Conservation (phyloP, 305 asterid genomes). For the Solanum hybrid region DNA sequence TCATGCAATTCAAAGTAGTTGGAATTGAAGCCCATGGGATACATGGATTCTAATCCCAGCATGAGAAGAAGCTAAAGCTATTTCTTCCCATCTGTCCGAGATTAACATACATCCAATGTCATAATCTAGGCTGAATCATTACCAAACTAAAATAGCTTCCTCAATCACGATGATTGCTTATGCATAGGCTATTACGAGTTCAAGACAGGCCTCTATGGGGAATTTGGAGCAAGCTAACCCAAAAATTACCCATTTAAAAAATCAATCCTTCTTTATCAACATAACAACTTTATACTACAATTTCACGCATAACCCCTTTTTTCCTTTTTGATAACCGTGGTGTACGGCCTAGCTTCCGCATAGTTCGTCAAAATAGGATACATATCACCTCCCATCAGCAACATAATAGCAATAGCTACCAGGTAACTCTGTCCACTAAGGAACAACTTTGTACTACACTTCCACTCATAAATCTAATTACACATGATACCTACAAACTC, state of each 20-base stretch:
- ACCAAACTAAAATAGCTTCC: neutral
- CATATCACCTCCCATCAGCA: neutral
- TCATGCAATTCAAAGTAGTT: neutral
- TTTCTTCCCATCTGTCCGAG: neutral
- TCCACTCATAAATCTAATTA: neutral
- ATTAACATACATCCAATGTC: neutral
- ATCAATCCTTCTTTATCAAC: neutral
- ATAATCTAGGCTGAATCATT: neutral
- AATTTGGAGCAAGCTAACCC: neutral
- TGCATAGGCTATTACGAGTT: neutral
- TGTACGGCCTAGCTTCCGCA: neutral
- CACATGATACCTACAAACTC: neutral
- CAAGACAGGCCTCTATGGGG: neutral
- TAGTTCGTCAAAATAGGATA: neutral
- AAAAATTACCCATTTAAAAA: neutral
- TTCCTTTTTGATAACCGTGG: neutral
- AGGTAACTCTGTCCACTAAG: neutral
- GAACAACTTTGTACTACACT: neutral
- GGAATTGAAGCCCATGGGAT: neutral
- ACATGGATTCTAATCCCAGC: neutral
- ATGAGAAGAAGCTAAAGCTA: neutral
- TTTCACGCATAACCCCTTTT: neutral
- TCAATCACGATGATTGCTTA: neutral
- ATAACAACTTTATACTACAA: neutral
- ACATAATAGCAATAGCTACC: neutral